Evolutionary conservation across 306 rosid species (phyloP), one percentile per base, ranked within the genome.

Genomic region (Dryas alaskensis): DNA sequence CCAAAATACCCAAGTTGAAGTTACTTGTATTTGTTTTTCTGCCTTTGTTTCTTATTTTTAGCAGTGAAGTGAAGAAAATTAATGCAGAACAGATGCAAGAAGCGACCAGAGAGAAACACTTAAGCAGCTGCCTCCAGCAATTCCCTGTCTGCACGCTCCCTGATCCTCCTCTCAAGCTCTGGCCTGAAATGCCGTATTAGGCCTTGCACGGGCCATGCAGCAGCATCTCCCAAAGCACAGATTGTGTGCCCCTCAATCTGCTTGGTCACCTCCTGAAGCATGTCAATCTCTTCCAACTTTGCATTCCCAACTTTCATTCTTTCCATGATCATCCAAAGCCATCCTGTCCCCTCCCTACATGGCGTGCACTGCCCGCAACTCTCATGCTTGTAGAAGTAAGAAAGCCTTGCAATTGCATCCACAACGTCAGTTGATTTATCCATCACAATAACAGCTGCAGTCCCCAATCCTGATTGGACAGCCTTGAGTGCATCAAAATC

Each of bases 141-240:
- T 86, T 92, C 98, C 90, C 84, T 85, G 74, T 94, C 89, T 22
- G 99, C 99, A 53, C 81, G 88, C 81, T 90, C 95, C 74, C 78
- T 90, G 78, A 94, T 94, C 84, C 98, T 92, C 85, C 97, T 89
- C 90, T 94, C 96, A 76, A 94, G 91, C 84, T 94, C 99, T 3
- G 99, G 99, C 85, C 99, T 89, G 83, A 94, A 94, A 82, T 94
- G 96, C 89, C 92, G 84, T 69, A 94, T 94, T 77, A 94, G 96
- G 75, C 99, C 99, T 84, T 94, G 99, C 84, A 94, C 99, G 8
- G 99, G 99, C 99, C 99, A 94, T 60, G 99, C 99, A 69, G 99
- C 99, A 82, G 99, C 99, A 77, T 92, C 99, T 48, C 99, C 99
- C 81, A 94, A 81, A 59, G 99, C 99, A 69, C 97, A 92, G 68